Conservation (phyloP, 1,139 yeast species). For the Candida buenavistaensis region DNA sequence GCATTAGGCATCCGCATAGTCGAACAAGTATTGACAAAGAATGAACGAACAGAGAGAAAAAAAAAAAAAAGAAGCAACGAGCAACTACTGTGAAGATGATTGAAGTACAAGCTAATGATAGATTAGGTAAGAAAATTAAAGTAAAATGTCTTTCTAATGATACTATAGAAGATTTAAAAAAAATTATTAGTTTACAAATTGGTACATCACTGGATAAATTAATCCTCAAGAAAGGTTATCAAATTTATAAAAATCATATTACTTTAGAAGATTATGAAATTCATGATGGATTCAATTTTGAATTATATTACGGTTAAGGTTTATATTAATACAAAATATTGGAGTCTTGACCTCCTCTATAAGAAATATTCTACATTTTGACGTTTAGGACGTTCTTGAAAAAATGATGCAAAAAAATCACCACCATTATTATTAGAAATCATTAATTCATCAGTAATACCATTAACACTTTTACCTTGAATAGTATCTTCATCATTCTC, state of each 20-base stretch:
- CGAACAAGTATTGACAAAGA: too few relatives aligned
- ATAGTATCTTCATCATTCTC: slow-evolving; percentile 60
- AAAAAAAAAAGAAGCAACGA: too few relatives aligned
- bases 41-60: too few relatives aligned
- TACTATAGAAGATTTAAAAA: slow-evolving; percentile 89
- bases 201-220: slow-evolving; percentile 71
- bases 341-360: too few relatives aligned
- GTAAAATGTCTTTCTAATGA: slow-evolving; percentile 88
- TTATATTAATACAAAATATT: slow-evolving; percentile 6
- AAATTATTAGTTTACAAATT: slow-evolving; percentile 76
- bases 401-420: slow-evolving; percentile 20
- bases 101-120: slow-evolving; percentile 37
- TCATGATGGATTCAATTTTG: slow-evolving; percentile 86
- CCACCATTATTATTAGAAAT: too few relatives aligned
- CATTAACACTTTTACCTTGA: slow-evolving; percentile 44
- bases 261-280: slow-evolving; percentile 90
- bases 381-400: slow-evolving; percentile 28
- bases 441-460: too few relatives aligned
- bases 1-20: too few relatives aligned
- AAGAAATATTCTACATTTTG: slow-evolving; percentile 68
- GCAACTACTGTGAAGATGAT: too few relatives aligned
- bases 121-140: slow-evolving; percentile 83
- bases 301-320: slow-evolving; percentile 63
- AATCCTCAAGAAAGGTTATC: slow-evolving; percentile 74
- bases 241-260: slow-evolving; percentile 84